Evolutionary conservation across 164 flowering plant genomes (phyloP).

Genomic region (Litsea cubeba): DNA sequence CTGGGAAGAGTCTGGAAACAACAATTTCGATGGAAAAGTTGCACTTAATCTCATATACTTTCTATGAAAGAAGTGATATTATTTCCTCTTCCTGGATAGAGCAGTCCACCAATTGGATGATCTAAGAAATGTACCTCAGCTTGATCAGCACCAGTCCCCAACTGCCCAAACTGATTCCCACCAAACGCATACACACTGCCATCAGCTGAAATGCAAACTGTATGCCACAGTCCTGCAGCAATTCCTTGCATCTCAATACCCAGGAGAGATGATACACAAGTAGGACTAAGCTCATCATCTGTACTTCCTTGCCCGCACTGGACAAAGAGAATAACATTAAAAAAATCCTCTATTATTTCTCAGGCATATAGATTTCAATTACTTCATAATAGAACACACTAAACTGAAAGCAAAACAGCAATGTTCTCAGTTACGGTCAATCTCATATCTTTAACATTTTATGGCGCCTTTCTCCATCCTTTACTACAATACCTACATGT

Average conservation of each 20-base stretch:
- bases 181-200: slow-evolving; percentile 95
- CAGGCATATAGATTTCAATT: no score
- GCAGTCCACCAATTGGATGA: neutral
- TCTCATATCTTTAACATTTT: slow-evolving; percentile 16
- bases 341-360: neutral
- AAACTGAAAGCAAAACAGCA: slow-evolving; percentile 1
- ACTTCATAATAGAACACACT: neutral
- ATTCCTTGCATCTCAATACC: slow-evolving; percentile 70
- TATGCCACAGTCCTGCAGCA: slow-evolving; percentile 96
- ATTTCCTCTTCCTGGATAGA: neutral
- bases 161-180: slow-evolving; percentile 98
- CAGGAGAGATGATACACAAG: slow-evolving; percentile 77
- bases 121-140: slow-evolving; percentile 62
- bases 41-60: neutral
- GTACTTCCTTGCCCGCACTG: slow-evolving; percentile 99
- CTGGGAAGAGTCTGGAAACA: slow-evolving; percentile 65
- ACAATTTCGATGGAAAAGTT: neutral
- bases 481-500: slow-evolving; percentile 19
- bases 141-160: slow-evolving; percentile 93
- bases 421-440: slow-evolving; percentile 2
- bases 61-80: neutral
- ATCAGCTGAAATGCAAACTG: slow-evolving; percentile 76
- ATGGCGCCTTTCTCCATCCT: slow-evolving; percentile 16
- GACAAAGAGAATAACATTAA: slow-evolving; percentile 16
- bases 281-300: slow-evolving; percentile 87